Evolutionary conservation across 805 yeast genomes (phyloP), one percentile per base, ranked within the genome.

Genomic region (Kuraishia capsulata): DNA sequence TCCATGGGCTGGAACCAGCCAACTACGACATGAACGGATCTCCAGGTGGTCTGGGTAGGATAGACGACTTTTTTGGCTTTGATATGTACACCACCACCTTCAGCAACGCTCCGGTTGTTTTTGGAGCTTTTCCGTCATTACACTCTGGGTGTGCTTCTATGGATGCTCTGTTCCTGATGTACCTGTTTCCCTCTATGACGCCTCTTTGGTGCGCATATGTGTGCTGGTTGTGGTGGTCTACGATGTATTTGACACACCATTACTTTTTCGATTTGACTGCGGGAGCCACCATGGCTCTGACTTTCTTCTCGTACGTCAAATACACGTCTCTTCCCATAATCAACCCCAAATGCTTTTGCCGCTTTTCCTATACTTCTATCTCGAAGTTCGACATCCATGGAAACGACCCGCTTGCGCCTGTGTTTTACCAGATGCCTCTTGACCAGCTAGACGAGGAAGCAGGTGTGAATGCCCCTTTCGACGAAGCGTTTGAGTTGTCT

Each of bases 181-280:
- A 87, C 65, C 64, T 88, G 39, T 89, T 89, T 56, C 97, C 97
- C 10, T 68, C 62, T 31, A 65, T 66, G 35, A 67, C 76, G 1
- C 77, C 81, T 5, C 42, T 84, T 5, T 84, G 87, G 69, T 69
- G 80, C 55, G 60, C 68, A 16, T 92, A 90, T 56, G 92, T 87
- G n/a, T 63, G 77, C 45, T 87, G 95, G 94, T 71, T 92, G 48
- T 90, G 97, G 97, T 92, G 96, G 95, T 75, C 92, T 37, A 92
- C 97, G 13, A 90, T 90, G 98, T 90, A 90, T 59, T 70, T 90
- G 52, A 90, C 97, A 0, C 98, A 90, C 61, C 98, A 90, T 62
- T 90, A 90, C 58, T 92, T 92, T 53, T 77, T 90, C 43, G 97
- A 90, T 56, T 73, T 90, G 38, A 85, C 86, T 52, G 90, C 86